Percentiles rank a stretch among this genome's conserved stretches.
phyloP scores from a whole-genome alignment of 2,329 filamentous ascomycete species.

The Cladosporium austrohemisphaericum region DNA sequence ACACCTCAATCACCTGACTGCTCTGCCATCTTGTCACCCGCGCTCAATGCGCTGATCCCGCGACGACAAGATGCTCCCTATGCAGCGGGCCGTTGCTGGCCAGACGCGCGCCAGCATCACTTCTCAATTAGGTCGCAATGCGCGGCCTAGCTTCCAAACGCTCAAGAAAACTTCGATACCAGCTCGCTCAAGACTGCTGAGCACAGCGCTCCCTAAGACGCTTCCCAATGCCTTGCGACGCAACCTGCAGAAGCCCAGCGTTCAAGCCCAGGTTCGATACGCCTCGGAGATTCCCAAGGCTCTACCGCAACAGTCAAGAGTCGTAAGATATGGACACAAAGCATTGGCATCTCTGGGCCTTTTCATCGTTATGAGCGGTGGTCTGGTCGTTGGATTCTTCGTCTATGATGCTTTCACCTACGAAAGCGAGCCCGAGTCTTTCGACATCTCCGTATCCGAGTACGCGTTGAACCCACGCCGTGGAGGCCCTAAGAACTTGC shows the following conservation, averaged over 20 bases:
- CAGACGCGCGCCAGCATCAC: constrained; percentile 11
- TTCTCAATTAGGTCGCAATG: not conserved
- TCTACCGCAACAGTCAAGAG: constrained; percentile 7
- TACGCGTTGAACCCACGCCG: constrained; percentile 73
- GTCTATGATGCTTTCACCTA: constrained; percentile 92
- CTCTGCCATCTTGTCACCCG: not conserved
- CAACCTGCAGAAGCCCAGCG: constrained; percentile 16
- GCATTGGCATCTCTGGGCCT: constrained; percentile 70
- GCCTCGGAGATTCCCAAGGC: constrained; percentile 7
- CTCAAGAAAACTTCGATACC: not conserved
- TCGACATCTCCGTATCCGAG: constrained; percentile 79
- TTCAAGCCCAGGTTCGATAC: constrained; percentile 18
- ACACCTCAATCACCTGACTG: not conserved
- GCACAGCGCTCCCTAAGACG: constrained; percentile 10
- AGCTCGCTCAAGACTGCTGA: not conserved
- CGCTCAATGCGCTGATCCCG: constrained; percentile 6
- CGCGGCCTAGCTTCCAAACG: not conserved
- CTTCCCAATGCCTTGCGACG: constrained; percentile 20
- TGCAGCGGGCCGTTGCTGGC: constrained; percentile 14
- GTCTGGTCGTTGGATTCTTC: constrained; percentile 78
- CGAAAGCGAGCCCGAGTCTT: constrained; percentile 61
- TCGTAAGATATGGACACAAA: constrained; percentile 60
- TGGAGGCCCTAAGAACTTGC: constrained; percentile 92
- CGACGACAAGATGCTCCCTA: constrained; percentile 4
- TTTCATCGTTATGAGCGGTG: constrained; percentile 66